These are phyloP conservation scores for Auricularia cornea DNA, from an alignment of 768 basidiomycete genomes.

Conservation along the genomic window DNA sequence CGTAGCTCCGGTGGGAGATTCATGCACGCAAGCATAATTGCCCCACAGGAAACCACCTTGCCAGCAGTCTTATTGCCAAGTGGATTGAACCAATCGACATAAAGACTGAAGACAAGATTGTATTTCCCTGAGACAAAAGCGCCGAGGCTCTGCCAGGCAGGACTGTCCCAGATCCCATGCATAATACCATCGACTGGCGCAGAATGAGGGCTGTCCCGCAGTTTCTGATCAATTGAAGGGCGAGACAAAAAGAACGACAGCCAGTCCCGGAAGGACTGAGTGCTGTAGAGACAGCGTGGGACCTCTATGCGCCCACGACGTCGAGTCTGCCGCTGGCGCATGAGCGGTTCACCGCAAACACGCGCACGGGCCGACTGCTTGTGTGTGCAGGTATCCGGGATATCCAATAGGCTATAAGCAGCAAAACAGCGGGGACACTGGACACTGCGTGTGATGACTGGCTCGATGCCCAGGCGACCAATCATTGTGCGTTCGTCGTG, in stretches of 20 bases:
- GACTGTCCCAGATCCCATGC: background rate
- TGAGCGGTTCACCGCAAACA: background rate
- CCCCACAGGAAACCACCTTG: slow-evolving; percentile 16
- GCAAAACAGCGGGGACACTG: slow-evolving; percentile 2
- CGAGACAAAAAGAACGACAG: background rate
- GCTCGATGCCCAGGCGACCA: background rate
- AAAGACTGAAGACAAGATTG: slow-evolving; percentile 18
- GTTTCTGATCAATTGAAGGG: background rate
- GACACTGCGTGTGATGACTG: background rate
- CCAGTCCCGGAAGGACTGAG: background rate
- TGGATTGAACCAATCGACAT: slow-evolving; percentile 32
- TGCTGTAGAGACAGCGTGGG: background rate
- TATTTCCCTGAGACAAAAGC: background rate
- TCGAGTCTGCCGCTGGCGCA: background rate
- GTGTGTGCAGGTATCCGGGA: background rate
- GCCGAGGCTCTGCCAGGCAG: background rate
- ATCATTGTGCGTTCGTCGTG: background rate
- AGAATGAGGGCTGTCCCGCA: background rate
- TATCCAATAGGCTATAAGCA: background rate
- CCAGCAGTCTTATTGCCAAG: slow-evolving; percentile 22
- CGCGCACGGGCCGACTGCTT: background rate
- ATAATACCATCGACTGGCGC: background rate
- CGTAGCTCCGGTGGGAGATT: slow-evolving; percentile 27
- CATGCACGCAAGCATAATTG: slow-evolving; percentile 26
- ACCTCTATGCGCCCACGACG: slow-evolving; percentile 7